A percentile compares a stretch with the other conserved stretches of the same genome.
phyloP scores from a whole-genome alignment of 2,329 filamentous ascomycete species.

The Beauveria asiatica region DNA sequence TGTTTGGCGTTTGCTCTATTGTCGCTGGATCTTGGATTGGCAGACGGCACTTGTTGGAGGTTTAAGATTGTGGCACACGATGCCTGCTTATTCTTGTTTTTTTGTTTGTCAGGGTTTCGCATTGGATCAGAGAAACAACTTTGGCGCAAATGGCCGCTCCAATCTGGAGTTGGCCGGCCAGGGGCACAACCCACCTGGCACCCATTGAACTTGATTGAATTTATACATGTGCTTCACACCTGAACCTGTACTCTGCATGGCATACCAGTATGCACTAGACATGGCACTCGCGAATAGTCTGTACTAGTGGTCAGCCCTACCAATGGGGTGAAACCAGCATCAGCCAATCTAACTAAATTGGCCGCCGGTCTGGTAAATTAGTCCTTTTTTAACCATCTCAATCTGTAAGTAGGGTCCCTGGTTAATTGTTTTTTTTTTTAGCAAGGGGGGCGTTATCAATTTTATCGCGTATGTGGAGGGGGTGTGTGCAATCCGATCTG shows the following conservation, averaged over 20 bases:
- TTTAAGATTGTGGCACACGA: conserved; percentile 2
- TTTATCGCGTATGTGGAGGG: no score
- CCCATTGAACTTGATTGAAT: conserved; percentile 1
- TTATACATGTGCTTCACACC: not conserved
- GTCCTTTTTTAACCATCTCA: not conserved
- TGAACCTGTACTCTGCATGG: not conserved
- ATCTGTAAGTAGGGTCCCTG: no score
- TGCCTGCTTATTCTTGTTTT: not conserved
- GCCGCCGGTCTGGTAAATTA: no score
- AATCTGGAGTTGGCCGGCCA: conserved; percentile 5
- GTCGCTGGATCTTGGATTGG: conserved; percentile 3
- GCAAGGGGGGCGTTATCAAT: no score
- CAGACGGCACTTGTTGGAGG: not conserved
- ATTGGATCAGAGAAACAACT: conserved; percentile 7
- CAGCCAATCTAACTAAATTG: not conserved
- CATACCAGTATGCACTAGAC: not conserved
- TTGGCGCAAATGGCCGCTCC: conserved; percentile 4
- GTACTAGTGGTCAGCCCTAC: not conserved
- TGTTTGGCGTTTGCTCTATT: conserved; percentile 22
- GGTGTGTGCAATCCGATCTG: no score
- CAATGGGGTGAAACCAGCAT: not conserved
- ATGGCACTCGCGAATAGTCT: no score
- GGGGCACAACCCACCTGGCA: conserved; percentile 12
- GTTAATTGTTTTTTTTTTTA: no score
- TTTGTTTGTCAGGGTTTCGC: not conserved